Conservation (phyloP, 139 green algal species). For the Eudorina sp. region DNA sequence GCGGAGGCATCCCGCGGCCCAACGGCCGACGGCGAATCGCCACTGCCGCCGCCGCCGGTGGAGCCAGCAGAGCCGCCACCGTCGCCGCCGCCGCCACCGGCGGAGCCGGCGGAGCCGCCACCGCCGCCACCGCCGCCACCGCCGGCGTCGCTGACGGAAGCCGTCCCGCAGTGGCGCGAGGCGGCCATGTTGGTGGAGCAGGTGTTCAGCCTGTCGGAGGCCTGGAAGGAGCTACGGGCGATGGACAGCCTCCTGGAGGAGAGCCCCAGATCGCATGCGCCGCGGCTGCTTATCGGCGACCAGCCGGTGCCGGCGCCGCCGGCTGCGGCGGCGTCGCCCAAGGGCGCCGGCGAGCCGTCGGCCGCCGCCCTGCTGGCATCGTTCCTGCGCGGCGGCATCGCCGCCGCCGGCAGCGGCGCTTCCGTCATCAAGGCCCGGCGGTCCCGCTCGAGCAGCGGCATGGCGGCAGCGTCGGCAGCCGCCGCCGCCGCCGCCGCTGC, state of each 20-base stretch:
- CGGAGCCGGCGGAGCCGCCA: not conserved
- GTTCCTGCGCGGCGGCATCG: not conserved
- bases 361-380: conserved; percentile 30
- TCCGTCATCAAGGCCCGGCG: not conserved
- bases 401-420: not conserved
- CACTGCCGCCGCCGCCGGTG: not conserved
- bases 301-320: not conserved
- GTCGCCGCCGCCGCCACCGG: not conserved
- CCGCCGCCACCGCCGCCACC: not conserved
- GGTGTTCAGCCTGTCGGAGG: not conserved
- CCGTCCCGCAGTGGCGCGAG: not conserved
- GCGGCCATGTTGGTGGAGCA: not conserved
- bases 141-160: not conserved
- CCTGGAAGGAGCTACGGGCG: conserved; percentile 15
- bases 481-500: not conserved
- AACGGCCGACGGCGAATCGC: not conserved
- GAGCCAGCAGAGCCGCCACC: not conserved
- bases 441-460: not conserved
- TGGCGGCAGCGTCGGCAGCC: not conserved
- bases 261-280: not conserved
- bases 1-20: not conserved
- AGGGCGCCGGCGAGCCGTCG: not conserved
- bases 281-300: not conserved
- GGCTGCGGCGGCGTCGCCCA: not conserved
- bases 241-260: not conserved